Evolutionary conservation across 2,329 filamentous ascomycete genomes (phyloP), one percentile per base, ranked within the genome.

Genomic region (Scedosporium aurantiacum): DNA sequence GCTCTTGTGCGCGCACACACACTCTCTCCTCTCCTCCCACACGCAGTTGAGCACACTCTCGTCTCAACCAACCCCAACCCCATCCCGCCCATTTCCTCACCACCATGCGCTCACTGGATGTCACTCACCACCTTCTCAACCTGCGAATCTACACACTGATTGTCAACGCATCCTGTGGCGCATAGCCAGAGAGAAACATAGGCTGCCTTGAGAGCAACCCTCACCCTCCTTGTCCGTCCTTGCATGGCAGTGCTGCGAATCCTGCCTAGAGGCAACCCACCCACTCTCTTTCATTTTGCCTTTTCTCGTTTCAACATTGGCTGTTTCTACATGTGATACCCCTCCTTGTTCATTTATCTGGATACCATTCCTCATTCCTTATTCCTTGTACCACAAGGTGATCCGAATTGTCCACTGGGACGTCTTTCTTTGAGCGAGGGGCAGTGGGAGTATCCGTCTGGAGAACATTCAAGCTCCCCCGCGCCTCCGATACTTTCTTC

Each of bases 141-240:
- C 28, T 40, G 45, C 58, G 52, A 60, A 60, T 40, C 50, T 54
- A 54, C 50, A 54, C 50, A 54, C 50, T 54, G 50, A 54, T 54
- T 54, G 50, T 61, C 37, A 40, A 61, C 59, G 52, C 59, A 61
- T 57, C 59, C 52, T 57, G 59, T 61, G 59, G 59, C 40, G 54
- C 47, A 61, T 59, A 59, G 40, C 58, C 25, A 27, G 25, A 41
- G 25, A 41, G 58, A 60, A 32, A 37, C 32, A 37, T 50, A 60
- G 58, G 59, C 58, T 43, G 58, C 58, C 58, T 60, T 18, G 58
- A 60, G 58, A 60, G 25, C 45, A 40, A 58, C 18, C 32, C 32
- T 37, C 32, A 54, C 50, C 50, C 50, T 23, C 50, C 12, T 54
- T 25, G 50, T 54, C 50, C 50, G 23, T 23, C 50, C 21, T 25